Evolutionary conservation across 768 basidiomycete species (phyloP).

Genomic region (Lanmaoa rubissima): DNA sequence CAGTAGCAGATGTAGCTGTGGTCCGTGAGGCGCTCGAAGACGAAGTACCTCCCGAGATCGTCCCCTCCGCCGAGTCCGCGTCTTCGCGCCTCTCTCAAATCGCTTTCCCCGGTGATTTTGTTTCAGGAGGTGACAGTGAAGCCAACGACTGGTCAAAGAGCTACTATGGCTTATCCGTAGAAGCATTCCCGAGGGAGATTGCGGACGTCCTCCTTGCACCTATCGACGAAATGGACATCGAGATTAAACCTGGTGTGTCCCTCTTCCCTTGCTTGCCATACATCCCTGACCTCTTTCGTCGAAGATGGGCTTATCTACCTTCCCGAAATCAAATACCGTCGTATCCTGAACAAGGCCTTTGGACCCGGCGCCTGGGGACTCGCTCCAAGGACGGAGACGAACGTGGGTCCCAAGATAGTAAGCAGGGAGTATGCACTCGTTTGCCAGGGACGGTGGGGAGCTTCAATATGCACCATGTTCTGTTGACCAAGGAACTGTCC

Average conservation of each 20-base stretch:
- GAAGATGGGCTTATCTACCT: slow-evolving; percentile 91
- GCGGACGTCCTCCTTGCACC: slow-evolving; percentile 73
- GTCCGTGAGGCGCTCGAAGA: slow-evolving; percentile 11
- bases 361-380: slow-evolving; percentile 98
- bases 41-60: slow-evolving; percentile 15
- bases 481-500: background rate
- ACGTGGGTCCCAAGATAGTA: slow-evolving; percentile 83
- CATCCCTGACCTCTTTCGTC: background rate
- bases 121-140: slow-evolving; percentile 16
- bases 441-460: slow-evolving; percentile 78
- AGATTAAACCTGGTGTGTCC: slow-evolving; percentile 85
- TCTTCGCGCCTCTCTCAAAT: slow-evolving; percentile 14
- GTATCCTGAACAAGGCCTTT: slow-evolving; percentile 89
- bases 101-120: slow-evolving; percentile 31
- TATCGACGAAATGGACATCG: slow-evolving; percentile 74
- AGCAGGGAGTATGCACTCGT: slow-evolving; percentile 94
- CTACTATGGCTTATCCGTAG: slow-evolving; percentile 74
- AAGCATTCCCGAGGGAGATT: slow-evolving; percentile 76
- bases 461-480: background rate
- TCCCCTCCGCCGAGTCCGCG: slow-evolving; percentile 9
- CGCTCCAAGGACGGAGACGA: slow-evolving; percentile 89
- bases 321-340: slow-evolving; percentile 95
- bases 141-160: slow-evolving; percentile 84
- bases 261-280: background rate
- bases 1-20: slow-evolving; percentile 19